These are phyloP conservation scores for Neurospora sp. DNA, from an alignment of 495 filamentous ascomycete species.

Conservation along the genomic window DNA sequence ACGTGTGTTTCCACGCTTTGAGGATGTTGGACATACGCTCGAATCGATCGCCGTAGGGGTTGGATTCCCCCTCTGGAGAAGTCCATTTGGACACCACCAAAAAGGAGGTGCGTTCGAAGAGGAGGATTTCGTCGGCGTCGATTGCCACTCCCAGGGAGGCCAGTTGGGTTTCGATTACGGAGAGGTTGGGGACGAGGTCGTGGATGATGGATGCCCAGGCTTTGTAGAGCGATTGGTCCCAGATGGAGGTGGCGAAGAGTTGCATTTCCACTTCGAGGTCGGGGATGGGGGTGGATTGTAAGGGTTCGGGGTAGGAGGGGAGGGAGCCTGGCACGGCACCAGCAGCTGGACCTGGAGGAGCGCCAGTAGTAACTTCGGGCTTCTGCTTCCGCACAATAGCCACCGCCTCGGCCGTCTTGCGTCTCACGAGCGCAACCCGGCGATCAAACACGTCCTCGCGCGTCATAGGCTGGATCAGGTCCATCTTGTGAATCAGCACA, in stretches of 20 bases:
- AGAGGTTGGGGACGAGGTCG: constrained; percentile 84
- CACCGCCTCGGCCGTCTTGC: constrained; percentile 61
- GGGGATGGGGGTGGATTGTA: background rate
- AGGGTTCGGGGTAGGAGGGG: background rate
- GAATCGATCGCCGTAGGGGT: constrained; percentile 84
- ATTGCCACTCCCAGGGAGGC: constrained; percentile 66
- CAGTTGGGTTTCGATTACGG: constrained; percentile 79
- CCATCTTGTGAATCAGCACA: constrained; percentile 96
- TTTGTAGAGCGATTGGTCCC: constrained; percentile 97
- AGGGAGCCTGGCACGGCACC: constrained; percentile 6
- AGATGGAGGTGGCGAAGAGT: constrained; percentile 89
- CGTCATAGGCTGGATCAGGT: constrained; percentile 74
- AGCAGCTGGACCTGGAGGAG: background rate
- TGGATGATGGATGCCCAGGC: constrained; percentile 97
- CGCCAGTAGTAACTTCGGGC: constrained; percentile 4
- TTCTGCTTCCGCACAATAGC: constrained; percentile 26
- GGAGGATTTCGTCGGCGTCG: constrained; percentile 84
- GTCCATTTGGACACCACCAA: constrained; percentile 83
- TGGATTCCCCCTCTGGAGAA: constrained; percentile 57
- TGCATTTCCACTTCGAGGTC: constrained; percentile 52
- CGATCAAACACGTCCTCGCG: constrained; percentile 75
- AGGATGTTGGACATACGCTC: constrained; percentile 94
- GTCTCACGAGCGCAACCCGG: constrained; percentile 58
- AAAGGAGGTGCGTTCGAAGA: constrained; percentile 94
- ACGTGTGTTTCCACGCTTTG: constrained; percentile 87